Evolutionary conservation across 2,329 filamentous ascomycete species (phyloP).

Genomic region (Aspergillus cejpii): DNA sequence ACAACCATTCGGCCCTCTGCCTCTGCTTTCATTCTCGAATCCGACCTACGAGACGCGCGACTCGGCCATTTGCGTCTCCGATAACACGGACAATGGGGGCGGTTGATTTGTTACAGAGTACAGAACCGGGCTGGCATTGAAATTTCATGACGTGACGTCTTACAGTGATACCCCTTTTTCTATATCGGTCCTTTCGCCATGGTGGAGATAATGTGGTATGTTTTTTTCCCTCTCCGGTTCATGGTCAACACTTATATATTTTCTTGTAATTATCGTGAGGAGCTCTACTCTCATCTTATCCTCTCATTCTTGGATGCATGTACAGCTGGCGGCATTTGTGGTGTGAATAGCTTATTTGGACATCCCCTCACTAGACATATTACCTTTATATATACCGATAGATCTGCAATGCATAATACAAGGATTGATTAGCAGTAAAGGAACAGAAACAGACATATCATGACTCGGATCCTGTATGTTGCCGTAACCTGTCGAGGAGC

Average conservation of each 20-base stretch:
- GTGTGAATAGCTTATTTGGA: conserved; percentile 24
- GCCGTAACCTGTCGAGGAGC: conserved; percentile 28
- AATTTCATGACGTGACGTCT: conserved; percentile 22
- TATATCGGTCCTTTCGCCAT: not conserved
- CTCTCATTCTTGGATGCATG: conserved; percentile 10
- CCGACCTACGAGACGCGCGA: conserved; percentile 23
- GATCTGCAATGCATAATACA: not conserved
- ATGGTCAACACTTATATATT: conserved; percentile 11
- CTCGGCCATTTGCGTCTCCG: conserved; percentile 26
- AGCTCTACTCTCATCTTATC: conserved; percentile 2
- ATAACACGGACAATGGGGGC: conserved; percentile 7
- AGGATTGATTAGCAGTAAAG: no score
- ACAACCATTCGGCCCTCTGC: conserved; percentile 35
- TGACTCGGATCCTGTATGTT: conserved; percentile 3
- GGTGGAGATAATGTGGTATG: not conserved
- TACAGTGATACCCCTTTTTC: conserved; percentile 23
- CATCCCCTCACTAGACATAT: conserved; percentile 1
- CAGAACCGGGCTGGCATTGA: no score
- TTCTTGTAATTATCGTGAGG: conserved; percentile 14
- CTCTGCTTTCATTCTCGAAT: conserved; percentile 32
- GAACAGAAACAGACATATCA: no score
- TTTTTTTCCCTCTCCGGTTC: not conserved
- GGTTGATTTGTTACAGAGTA: no score
- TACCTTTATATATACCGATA: not conserved
- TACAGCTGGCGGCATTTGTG: conserved; percentile 19